Conservation (phyloP, 73 alveolate species). For the Effrenium voratum region DNA sequence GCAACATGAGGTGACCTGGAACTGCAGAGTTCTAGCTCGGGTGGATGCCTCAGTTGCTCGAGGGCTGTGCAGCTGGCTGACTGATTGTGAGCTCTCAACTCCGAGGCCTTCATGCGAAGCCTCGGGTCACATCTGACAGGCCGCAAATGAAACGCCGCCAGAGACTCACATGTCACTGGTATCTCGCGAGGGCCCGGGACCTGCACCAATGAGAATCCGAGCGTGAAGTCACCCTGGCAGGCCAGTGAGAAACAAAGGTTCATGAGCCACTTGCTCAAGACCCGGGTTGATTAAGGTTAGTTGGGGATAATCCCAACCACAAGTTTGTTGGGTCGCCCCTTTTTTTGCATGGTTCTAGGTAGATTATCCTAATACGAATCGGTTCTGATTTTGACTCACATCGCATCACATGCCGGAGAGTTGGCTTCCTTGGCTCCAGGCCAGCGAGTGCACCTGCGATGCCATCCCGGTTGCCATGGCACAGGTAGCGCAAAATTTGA, state of each 20-base stretch:
- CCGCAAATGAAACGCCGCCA: not conserved
- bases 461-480: slow-evolving; percentile 55
- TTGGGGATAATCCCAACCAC: too few relatives aligned
- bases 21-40: slow-evolving; percentile 58
- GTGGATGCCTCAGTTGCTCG: not conserved
- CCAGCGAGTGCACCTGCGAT: slow-evolving; percentile 76
- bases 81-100: too few relatives aligned
- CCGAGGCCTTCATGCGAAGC: slow-evolving; percentile 67
- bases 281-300: too few relatives aligned
- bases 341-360: too few relatives aligned
- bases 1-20: slow-evolving; percentile 81
- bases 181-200: slow-evolving; percentile 66
- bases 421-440: slow-evolving; percentile 9
- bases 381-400: too few relatives aligned
- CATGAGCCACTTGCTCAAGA: too few relatives aligned
- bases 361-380: too few relatives aligned
- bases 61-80: too few relatives aligned
- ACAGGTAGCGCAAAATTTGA: too few relatives aligned
- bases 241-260: too few relatives aligned
- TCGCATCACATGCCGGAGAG: too few relatives aligned
- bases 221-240: slow-evolving; percentile 70
- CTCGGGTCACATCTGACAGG: slow-evolving; percentile 86
- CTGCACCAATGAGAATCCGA: slow-evolving; percentile 56
- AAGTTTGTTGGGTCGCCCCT: too few relatives aligned
- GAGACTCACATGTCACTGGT: not conserved